Evolutionary conservation across 306 rosid species (phyloP), one percentile per base, ranked within the genome.

Genomic region (Trifolium dubium): DNA sequence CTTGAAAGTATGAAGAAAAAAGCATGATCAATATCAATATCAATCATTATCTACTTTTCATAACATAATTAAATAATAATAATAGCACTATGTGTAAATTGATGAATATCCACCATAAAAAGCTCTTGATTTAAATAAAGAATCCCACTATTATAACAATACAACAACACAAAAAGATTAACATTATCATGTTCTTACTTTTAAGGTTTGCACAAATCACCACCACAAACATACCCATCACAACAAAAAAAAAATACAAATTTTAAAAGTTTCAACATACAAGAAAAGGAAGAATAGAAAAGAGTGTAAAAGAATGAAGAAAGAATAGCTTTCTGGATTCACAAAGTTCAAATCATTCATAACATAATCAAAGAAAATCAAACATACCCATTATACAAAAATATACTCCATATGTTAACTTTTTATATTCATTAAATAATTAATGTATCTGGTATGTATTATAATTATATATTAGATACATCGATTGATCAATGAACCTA

Each of bases 31-130:
- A 15, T 51, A 67, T n/a, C 74, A 31, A 60, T 32, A 10, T 34
- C 29, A 39, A 51, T 63, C 51, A 14, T 18, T 17, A 51, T 64
- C 23, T 64, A 50, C 35, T 71, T 78, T 51, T 71, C 8, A 53
- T 12, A 63, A 31, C 13, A 18, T 9, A 37, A 54, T 49, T 40
- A 44, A 49, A 13, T 37, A 51, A 11, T 23, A 64, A 54, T 47
- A 10, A 18, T 46, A 62, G 30, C 55, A 74, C 74, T 63, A 13
- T 30, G 2, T 49, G 3, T 13, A 18, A 30, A 15, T 56, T 5
- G 53, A 30, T 13, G 47, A 49, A 68, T 17, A 80, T 47, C 49
- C 75, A 80, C 54, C 4, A 40, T 15, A 18, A 76, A 74, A 58
- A 28, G 31, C 49, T 34, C 56, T 50, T 70, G 31, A 46, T 77